Base-by-base conservation (phyloP, 2,329 filamentous ascomycete species). In the Xenosphaeropsis pyriputrescens region DNA sequence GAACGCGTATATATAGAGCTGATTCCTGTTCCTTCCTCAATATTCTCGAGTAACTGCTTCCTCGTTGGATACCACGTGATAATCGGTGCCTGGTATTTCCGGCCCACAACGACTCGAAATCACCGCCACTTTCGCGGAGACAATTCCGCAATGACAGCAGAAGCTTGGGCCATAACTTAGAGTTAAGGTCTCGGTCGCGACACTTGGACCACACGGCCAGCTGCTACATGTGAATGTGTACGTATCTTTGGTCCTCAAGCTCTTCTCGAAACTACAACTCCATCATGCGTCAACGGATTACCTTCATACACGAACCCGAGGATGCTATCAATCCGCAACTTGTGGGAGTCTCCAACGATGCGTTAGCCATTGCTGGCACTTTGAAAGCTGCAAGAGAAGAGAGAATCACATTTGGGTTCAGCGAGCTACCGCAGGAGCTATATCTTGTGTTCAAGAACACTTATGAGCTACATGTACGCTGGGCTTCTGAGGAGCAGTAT, bases 401-500 rank as follows among this genome's bases (percentile, higher is more conserved):
- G 54, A 74, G 80, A 42, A 59, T 89, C 47, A 94, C 85, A 1
- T 59, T 91, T 43, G 67, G 70, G 29, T 60, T 86, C 15, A 66
- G 77, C 35, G 85, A 93, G 61, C 68, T 95, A 31, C 81, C 85
- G 4, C 51, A 60, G 13, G 76, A 84, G 56, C 56, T 91, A 13
- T 68, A 67, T 41, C 57, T 67, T 18, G 58, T 80, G 12, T 62
- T 94, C 18, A 64, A 68, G 38, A 64, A 72, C 49, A 74, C 72
- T 45, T 72, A 79, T 49, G 77, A 85, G 55, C 61, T 95, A 32
- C 81, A 89, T 56, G 62, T 95, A 41, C 74, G 81, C 54, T 94
- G 86, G 84, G 68, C 72, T n/a, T 72, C 75, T 12, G 61, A 73
- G 2, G 49, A 52, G 6, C 50, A 66, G 2, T 79, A 78, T 53